Evolutionary conservation across 257 asterid genomes (phyloP).

Genomic region (Ehretia macrophylla): DNA sequence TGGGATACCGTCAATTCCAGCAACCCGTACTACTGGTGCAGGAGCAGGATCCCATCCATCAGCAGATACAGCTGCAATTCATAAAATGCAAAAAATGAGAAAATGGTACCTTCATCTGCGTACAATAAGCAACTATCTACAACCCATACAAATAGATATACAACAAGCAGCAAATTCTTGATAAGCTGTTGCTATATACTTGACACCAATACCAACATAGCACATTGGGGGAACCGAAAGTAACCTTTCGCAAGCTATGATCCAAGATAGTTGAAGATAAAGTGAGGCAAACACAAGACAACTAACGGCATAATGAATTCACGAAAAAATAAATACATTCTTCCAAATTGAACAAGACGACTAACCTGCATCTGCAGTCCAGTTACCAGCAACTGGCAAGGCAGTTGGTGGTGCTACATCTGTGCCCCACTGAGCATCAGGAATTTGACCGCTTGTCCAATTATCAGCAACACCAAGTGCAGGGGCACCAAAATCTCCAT

Average conservation of each 20-base stretch:
- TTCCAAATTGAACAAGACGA: neutral
- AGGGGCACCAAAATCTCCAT: conserved; percentile 15
- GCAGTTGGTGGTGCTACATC: conserved; percentile 7
- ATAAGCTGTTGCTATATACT: too few species aligned
- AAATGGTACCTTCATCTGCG: neutral
- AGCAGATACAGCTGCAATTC: conserved; percentile 7
- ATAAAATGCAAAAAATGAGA: neutral
- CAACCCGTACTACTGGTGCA: conserved; percentile 18
- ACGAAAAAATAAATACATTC: neutral
- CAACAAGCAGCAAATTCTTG: too few species aligned
- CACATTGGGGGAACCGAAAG: too few species aligned
- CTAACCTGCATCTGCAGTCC: conserved; percentile 23
- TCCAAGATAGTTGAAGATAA: neutral
- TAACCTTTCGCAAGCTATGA: too few species aligned
- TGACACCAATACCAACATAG: too few species aligned
- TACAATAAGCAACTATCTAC: neutral
- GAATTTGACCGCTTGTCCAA: conserved; percentile 21
- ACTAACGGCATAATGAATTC: too few species aligned
- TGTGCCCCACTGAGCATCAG: conserved; percentile 17
- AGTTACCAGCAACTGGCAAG: conserved; percentile 12
- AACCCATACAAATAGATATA: too few species aligned
- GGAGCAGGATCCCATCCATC: conserved; percentile 59
- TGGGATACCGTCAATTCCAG: neutral
- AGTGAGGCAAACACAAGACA: neutral
- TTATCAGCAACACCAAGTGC: conserved; percentile 11